These are phyloP conservation scores for Magnusiomyces starmeri DNA, from an alignment of 1,139 yeast species.

Conservation along the genomic window DNA sequence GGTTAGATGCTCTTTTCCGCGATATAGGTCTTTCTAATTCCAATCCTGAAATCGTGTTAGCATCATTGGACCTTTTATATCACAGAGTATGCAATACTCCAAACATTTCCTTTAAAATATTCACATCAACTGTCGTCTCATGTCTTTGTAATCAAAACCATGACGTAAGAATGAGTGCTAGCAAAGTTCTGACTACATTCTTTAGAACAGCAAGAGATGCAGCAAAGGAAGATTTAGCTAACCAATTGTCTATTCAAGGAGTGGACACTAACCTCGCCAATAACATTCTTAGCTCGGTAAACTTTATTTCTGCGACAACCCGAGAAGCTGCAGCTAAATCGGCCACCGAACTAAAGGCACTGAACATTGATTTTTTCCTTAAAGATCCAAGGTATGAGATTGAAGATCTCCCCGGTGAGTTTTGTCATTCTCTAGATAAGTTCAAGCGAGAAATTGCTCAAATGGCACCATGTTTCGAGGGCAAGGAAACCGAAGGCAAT, in stretches of 20 bases:
- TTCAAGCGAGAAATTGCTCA: conserved; percentile 36
- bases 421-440: conserved; percentile 31
- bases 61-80: conserved; percentile 37
- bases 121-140: conserved; percentile 38
- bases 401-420: conserved; percentile 29
- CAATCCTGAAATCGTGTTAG: conserved; percentile 39
- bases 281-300: conserved; percentile 15
- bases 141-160: conserved; percentile 32
- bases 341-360: conserved; percentile 8
- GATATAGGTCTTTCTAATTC: conserved; percentile 47
- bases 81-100: conserved; percentile 24
- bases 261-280: conserved; percentile 7
- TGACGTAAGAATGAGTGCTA: conserved; percentile 14
- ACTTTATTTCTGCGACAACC: not conserved
- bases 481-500: conserved; percentile 81
- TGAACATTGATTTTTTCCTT: conserved; percentile 22
- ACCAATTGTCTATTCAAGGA: conserved; percentile 39
- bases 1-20: conserved; percentile 45
- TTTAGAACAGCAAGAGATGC: conserved; percentile 38
- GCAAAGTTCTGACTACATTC: conserved; percentile 36
- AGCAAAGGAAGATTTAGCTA: conserved; percentile 44
- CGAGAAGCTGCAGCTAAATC: not conserved
- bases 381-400: conserved; percentile 27
- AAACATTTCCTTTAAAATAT: conserved; percentile 37
- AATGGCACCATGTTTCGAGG: conserved; percentile 45